phyloP scores from a whole-genome alignment of 257 asterid species.

The Nicotiana benthamiana region DNA sequence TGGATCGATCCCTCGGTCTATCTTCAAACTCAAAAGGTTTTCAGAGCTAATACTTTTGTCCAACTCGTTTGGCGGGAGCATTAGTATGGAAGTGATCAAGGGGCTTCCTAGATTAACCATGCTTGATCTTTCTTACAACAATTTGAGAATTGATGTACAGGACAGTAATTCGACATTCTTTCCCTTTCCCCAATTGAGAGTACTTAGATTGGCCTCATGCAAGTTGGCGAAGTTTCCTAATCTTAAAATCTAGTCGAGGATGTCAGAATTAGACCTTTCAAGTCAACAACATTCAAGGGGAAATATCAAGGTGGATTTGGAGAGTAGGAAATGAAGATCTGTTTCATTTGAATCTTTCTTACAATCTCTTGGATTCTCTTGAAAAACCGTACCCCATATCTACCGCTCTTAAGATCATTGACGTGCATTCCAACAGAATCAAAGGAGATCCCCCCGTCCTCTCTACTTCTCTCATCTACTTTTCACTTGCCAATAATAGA shows the following conservation, averaged over 20 bases:
- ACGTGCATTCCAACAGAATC: slow-evolving; percentile 28
- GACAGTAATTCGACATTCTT: neutral
- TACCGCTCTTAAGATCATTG: neutral
- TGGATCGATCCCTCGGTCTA: slow-evolving; percentile 16
- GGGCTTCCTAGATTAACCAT: slow-evolving; percentile 3
- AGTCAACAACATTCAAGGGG: slow-evolving; percentile 22
- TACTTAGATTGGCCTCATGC: slow-evolving; percentile 21
- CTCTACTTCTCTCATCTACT: slow-evolving; percentile 7
- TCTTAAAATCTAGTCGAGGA: slow-evolving; percentile 1
- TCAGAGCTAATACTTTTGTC: slow-evolving; percentile 9
- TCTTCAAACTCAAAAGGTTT: slow-evolving; percentile 15
- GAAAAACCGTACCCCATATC: slow-evolving; percentile 15
- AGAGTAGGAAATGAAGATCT: neutral
- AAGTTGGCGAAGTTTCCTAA: slow-evolving; percentile 21
- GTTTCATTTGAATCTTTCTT: slow-evolving; percentile 22
- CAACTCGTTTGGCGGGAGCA: slow-evolving; percentile 20
- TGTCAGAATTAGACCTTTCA: slow-evolving; percentile 29
- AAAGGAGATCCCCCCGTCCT: slow-evolving; percentile 20
- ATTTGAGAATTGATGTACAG: slow-evolving; percentile 15
- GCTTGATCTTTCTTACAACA: slow-evolving; percentile 27
- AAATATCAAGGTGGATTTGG: slow-evolving; percentile 39
- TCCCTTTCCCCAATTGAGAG: slow-evolving; percentile 5
- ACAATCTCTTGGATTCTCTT: slow-evolving; percentile 17
- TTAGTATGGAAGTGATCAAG: slow-evolving; percentile 11
- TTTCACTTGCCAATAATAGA: neutral